A percentile compares a stretch with the other conserved stretches of the same genome.
These are phyloP conservation scores for Backusella sp. DNA, from an alignment of 192 early-diverging fungal species.

Conservation along the genomic window DNA sequence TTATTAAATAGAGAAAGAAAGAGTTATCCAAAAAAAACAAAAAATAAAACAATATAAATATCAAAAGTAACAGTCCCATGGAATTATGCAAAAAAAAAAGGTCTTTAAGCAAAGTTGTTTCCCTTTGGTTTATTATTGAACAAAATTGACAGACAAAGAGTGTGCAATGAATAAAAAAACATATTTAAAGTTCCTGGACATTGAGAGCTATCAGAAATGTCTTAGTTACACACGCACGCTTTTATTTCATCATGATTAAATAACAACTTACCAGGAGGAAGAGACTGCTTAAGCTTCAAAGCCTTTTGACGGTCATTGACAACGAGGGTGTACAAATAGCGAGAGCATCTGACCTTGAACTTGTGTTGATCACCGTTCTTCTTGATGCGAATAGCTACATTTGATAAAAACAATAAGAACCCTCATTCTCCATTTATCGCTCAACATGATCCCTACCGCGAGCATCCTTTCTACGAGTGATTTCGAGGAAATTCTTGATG, in stretches of 20 bases:
- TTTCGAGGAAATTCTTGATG: constrained; percentile 97
- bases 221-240: neutral
- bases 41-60: neutral
- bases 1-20: neutral
- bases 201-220: constrained; percentile 1
- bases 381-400: constrained; percentile 85
- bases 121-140: neutral
- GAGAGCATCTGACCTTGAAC: constrained; percentile 99
- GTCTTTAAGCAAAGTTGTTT: neutral
- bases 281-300: constrained; percentile 91
- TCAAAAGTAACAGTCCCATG: neutral
- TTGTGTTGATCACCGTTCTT: constrained; percentile 90
- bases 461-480: constrained; percentile 95
- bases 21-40: neutral
- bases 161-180: neutral
- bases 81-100: neutral
- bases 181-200: constrained; percentile 15
- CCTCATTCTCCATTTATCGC: neutral
- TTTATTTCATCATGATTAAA: neutral
- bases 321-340: constrained; percentile 97
- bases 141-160: neutral
- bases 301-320: constrained; percentile 95
- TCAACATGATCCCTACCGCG: constrained; percentile 54
- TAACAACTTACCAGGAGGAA: constrained; percentile 78
- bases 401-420: neutral